Conservation (phyloP, 2,329 filamentous ascomycete genomes). For the Monosporascus sp. region DNA sequence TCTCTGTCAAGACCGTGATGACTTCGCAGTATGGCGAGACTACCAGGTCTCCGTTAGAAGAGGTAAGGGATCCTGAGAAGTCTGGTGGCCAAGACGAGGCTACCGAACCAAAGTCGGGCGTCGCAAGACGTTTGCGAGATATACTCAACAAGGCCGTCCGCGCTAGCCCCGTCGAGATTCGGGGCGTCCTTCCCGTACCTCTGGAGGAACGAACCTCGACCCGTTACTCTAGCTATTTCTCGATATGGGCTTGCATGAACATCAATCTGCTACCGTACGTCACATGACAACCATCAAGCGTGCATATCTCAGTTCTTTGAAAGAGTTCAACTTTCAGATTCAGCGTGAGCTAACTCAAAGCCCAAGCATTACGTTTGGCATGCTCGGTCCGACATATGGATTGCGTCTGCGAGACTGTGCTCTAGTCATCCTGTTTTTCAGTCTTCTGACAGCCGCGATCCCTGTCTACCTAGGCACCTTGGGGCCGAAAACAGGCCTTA, state of each 20-base stretch:
- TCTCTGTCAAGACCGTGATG: not conserved
- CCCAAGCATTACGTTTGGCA: slow-evolving; percentile 54
- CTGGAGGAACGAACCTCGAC: slow-evolving; percentile 24
- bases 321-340: not conserved
- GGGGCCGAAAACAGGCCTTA: slow-evolving; percentile 58
- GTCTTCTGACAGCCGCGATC: slow-evolving; percentile 45
- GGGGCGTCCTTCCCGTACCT: slow-evolving; percentile 23
- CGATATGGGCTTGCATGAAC: slow-evolving; percentile 25
- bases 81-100: slow-evolving; percentile 3
- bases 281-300: not conserved
- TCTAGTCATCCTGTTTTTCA: slow-evolving; percentile 60
- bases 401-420: slow-evolving; percentile 51
- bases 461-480: slow-evolving; percentile 54
- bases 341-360: not conserved
- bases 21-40: not conserved
- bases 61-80: slow-evolving; percentile 8
- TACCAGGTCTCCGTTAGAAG: not conserved
- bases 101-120: slow-evolving; percentile 1
- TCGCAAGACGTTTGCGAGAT: not conserved
- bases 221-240: slow-evolving; percentile 23
- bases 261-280: slow-evolving; percentile 24
- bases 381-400: slow-evolving; percentile 52
- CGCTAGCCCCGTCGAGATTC: slow-evolving; percentile 18
- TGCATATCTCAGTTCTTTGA: no score
- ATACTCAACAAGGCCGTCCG: slow-evolving; percentile 7